Percentiles rank a stretch among this genome's conserved stretches.
These are phyloP conservation scores for Hypomyces rosellus DNA, from an alignment of 2,329 filamentous ascomycete genomes.

Conservation along the genomic window DNA sequence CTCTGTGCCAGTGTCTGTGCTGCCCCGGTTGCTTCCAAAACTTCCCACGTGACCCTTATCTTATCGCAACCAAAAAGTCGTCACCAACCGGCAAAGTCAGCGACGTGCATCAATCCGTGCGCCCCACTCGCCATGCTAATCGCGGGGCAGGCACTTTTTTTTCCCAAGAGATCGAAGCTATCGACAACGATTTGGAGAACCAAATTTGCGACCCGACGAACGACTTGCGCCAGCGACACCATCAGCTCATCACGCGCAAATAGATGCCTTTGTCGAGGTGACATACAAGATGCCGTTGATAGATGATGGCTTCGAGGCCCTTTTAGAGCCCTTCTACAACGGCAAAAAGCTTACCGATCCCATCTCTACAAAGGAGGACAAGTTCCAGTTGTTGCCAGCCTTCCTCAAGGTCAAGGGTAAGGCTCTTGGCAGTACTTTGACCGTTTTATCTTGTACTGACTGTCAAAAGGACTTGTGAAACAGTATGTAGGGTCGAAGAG, in stretches of 20 bases:
- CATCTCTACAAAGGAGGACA: conserved; percentile 67
- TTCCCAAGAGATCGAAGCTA: conserved; percentile 10
- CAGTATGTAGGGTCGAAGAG: conserved; percentile 46
- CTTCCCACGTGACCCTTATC: neutral
- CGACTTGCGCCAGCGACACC: neutral
- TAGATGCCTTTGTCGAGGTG: conserved; percentile 27
- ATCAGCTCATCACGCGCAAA: neutral
- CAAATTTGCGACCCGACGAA: neutral
- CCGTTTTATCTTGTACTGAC: conserved; percentile 4
- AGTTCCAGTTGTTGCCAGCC: conserved; percentile 95
- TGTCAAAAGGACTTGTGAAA: conserved; percentile 64
- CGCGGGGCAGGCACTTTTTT: conserved; percentile 12
- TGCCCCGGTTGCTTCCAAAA: neutral
- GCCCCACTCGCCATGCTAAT: conserved; percentile 1
- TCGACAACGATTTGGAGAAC: conserved; percentile 7
- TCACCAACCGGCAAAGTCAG: conserved; percentile 1
- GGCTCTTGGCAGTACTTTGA: conserved; percentile 13
- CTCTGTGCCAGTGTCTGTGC: too few relatives aligned
- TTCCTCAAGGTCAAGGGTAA: conserved; percentile 91
- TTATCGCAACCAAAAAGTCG: neutral
- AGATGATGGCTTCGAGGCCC: conserved; percentile 60
- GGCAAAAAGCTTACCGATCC: conserved; percentile 61
- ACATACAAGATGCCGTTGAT: conserved; percentile 43
- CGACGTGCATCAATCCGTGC: too few relatives aligned
- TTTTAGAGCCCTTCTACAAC: conserved; percentile 61